Conservation (phyloP, 148 eudicot genomes). For the Chenopodium album region DNA sequence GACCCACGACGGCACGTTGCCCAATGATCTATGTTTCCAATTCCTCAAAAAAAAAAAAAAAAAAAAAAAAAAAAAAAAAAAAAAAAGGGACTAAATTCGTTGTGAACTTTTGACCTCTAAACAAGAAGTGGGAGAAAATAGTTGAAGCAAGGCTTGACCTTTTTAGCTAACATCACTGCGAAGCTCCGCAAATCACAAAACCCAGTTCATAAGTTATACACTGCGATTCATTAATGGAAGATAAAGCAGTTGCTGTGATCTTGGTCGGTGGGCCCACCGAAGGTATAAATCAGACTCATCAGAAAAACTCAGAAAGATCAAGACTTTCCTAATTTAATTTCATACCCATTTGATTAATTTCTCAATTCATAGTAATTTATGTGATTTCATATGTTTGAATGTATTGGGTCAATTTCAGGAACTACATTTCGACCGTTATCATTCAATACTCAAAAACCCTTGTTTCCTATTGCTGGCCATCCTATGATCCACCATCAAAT, state of each 20-base stretch:
- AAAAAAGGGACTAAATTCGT: too few species aligned
- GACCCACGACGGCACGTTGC: too few species aligned
- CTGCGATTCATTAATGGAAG: slow-evolving; percentile 37
- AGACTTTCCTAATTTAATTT: slow-evolving; percentile 7
- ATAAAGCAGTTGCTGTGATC: slow-evolving; percentile 84
- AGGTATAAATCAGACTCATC: slow-evolving; percentile 43
- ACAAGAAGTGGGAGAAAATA: neutral
- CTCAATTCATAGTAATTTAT: neutral
- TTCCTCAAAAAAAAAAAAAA: too few species aligned
- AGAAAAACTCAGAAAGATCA: slow-evolving; percentile 17
- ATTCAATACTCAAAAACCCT: slow-evolving; percentile 84
- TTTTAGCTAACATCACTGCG: neutral
- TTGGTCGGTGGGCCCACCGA: slow-evolving; percentile 90
- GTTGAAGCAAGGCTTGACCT: neutral
- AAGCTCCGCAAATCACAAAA: slow-evolving; percentile 5
- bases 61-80: too few species aligned
- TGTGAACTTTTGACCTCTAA: neutral
- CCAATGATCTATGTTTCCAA: too few species aligned
- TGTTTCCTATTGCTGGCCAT: slow-evolving; percentile 92
- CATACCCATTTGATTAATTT: slow-evolving; percentile 21
- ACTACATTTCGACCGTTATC: slow-evolving; percentile 89
- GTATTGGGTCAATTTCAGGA: slow-evolving; percentile 40
- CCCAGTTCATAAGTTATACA: neutral
- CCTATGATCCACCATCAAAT: slow-evolving; percentile 95
- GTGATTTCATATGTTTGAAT: neutral